phyloP scores from a whole-genome alignment of 1,284 basidiomycete genomes.

The Papiliotrema terrestris region DNA sequence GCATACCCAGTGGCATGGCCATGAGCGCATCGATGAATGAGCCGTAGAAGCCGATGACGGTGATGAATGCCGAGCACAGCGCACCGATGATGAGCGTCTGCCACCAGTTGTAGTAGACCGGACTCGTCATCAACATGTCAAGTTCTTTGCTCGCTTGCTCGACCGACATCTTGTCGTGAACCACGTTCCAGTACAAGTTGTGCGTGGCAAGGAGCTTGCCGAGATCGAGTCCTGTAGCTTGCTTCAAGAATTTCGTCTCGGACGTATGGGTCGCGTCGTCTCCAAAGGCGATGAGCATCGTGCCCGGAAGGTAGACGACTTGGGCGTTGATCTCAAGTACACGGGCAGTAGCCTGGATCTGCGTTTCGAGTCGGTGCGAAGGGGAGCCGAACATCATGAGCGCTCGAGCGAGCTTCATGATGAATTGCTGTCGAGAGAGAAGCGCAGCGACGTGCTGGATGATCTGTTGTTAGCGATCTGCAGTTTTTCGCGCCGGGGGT shows the following conservation, averaged over 20 bases:
- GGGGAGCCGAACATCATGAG: conserved; percentile 96
- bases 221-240: conserved; percentile 68
- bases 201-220: conserved; percentile 75
- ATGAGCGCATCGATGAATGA: conserved; percentile 72
- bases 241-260: conserved; percentile 79
- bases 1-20: conserved; percentile 72
- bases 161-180: conserved; percentile 80
- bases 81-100: conserved; percentile 73
- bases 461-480: conserved; percentile 55
- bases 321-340: conserved; percentile 81
- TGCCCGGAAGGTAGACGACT: conserved; percentile 81
- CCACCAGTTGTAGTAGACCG: conserved; percentile 62
- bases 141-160: conserved; percentile 70
- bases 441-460: conserved; percentile 86
- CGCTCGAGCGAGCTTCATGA: conserved; percentile 80
- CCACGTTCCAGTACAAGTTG: conserved; percentile 78
- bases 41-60: conserved; percentile 47
- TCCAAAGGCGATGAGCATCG: conserved; percentile 77
- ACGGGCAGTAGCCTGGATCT: conserved; percentile 78
- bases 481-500: neutral
- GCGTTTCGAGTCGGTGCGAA: conserved; percentile 80
- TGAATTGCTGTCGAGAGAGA: conserved; percentile 80
- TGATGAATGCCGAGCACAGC: conserved; percentile 76
- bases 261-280: conserved; percentile 79
- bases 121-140: conserved; percentile 67